Percentiles rank a stretch among this genome's conserved stretches.
Evolutionary conservation across 2,329 filamentous ascomycete species (phyloP).

Genomic region (Coniochaeta sp.): DNA sequence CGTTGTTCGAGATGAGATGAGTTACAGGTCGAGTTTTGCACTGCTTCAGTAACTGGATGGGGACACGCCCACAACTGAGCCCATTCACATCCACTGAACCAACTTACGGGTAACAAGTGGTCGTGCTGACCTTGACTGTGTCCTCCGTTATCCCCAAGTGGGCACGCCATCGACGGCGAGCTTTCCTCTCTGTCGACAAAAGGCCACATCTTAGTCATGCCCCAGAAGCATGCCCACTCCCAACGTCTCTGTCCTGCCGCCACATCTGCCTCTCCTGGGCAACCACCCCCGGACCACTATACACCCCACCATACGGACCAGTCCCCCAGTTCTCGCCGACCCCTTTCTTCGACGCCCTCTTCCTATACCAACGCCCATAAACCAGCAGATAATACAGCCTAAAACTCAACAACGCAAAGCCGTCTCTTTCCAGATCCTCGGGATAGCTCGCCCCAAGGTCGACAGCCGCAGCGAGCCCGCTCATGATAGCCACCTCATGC

Average conservation of each 20-base stretch:
- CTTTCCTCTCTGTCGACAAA: too few species aligned
- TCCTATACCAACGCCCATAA: slow-evolving; percentile 55
- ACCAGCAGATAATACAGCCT: slow-evolving; percentile 52
- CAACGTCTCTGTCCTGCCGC: slow-evolving; percentile 22
- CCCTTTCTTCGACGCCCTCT: slow-evolving; percentile 32
- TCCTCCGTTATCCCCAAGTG: too few species aligned
- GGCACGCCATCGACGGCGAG: too few species aligned
- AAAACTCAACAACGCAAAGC: slow-evolving; percentile 53
- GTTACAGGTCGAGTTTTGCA: too few species aligned
- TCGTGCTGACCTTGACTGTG: too few species aligned
- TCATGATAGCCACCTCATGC: slow-evolving; percentile 61
- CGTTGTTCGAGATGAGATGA: too few species aligned
- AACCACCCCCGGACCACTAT: slow-evolving; percentile 49
- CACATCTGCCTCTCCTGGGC: slow-evolving; percentile 45
- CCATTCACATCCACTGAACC: too few species aligned
- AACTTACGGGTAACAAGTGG: too few species aligned
- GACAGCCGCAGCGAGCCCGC: slow-evolving; percentile 60
- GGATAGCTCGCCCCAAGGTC: slow-evolving; percentile 60
- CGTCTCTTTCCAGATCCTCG: slow-evolving; percentile 54
- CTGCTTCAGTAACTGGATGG: too few species aligned
- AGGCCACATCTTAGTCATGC: too few species aligned
- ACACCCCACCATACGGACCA: slow-evolving; percentile 52
- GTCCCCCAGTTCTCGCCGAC: slow-evolving; percentile 46
- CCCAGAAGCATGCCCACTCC: background rate
- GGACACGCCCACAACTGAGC: too few species aligned